Evolutionary conservation across 805 yeast species (phyloP).

Genomic region (Candida insectalens): DNA sequence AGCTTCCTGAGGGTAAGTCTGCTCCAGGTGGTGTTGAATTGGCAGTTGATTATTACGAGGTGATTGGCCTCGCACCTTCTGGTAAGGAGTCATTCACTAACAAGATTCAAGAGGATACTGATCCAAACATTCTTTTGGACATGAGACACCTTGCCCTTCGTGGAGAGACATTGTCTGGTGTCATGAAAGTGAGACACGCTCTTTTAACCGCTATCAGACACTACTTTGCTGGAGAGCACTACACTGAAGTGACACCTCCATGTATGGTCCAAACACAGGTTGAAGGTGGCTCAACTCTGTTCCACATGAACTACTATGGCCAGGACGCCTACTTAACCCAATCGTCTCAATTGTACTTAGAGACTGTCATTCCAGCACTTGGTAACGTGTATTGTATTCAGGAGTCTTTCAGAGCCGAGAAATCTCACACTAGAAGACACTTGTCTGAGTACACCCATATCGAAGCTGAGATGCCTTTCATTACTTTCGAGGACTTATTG

Average conservation of each 20-base stretch:
- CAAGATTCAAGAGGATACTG: conserved; percentile 88
- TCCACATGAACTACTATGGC: conserved; percentile 89
- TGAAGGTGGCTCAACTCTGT: conserved; percentile 97
- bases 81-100: conserved; percentile 95
- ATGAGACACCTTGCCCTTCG: conserved; percentile 93
- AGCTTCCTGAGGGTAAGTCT: conserved; percentile 89
- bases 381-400: conserved; percentile 98
- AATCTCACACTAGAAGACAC: conserved; percentile 98
- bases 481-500: conserved; percentile 79
- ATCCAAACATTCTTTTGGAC: conserved; percentile 85
- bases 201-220: conserved; percentile 66
- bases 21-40: conserved; percentile 98
- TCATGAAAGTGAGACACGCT: conserved; percentile 89
- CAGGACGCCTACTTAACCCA: conserved; percentile 96
- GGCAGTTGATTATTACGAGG: conserved; percentile 79
- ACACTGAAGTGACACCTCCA: conserved; percentile 95
- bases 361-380: conserved; percentile 89
- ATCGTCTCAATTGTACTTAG: conserved; percentile 92
- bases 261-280: conserved; percentile 99
- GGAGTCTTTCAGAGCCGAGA: conserved; percentile 98
- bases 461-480: conserved; percentile 87
- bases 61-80: conserved; percentile 88
- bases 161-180: conserved; percentile 89
- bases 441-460: conserved; percentile 94
- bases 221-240: conserved; percentile 62